Evolutionary conservation across 2,329 filamentous ascomycete genomes (phyloP).

Genomic region (Claviceps sp.): DNA sequence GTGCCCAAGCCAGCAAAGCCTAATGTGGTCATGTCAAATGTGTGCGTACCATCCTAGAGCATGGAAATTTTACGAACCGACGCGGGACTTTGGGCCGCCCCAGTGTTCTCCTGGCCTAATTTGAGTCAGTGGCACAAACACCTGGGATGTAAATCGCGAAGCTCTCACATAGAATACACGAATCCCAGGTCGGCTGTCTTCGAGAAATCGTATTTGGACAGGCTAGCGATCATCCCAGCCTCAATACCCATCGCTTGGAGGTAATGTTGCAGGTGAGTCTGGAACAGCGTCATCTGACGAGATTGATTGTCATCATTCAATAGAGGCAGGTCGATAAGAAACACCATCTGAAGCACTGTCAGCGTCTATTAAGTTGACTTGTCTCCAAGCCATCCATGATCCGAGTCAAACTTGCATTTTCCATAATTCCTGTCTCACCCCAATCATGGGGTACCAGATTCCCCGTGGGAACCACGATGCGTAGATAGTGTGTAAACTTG

Average conservation of each 20-base stretch:
- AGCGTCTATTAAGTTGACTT: not conserved
- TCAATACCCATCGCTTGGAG: constrained; percentile 53
- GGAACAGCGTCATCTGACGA: constrained; percentile 38
- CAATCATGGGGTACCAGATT: constrained; percentile 82
- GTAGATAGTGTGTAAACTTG: constrained; percentile 59
- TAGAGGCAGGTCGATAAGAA: constrained; percentile 80
- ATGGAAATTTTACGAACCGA: constrained; percentile 16
- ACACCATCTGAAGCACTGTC: constrained; percentile 49
- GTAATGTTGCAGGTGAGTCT: constrained; percentile 57
- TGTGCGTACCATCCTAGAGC: constrained; percentile 1
- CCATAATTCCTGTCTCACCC: constrained; percentile 74
- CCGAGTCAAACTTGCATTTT: constrained; percentile 47
- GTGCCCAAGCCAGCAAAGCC: constrained; percentile 64
- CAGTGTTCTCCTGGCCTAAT: constrained; percentile 22
- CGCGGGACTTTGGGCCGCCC: constrained; percentile 15
- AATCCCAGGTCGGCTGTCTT: constrained; percentile 62
- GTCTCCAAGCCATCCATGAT: not conserved
- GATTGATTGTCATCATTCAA: constrained; percentile 22
- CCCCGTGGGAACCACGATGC: constrained; percentile 75
- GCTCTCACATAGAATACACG: constrained; percentile 65
- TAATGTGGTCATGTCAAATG: constrained; percentile 11
- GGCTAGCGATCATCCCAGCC: constrained; percentile 49
- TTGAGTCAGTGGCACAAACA: not conserved
- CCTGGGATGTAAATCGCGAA: not conserved
- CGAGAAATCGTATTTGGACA: constrained; percentile 71